Conservation (phyloP, 306 rosid species). For the Vigna nakashimae region DNA sequence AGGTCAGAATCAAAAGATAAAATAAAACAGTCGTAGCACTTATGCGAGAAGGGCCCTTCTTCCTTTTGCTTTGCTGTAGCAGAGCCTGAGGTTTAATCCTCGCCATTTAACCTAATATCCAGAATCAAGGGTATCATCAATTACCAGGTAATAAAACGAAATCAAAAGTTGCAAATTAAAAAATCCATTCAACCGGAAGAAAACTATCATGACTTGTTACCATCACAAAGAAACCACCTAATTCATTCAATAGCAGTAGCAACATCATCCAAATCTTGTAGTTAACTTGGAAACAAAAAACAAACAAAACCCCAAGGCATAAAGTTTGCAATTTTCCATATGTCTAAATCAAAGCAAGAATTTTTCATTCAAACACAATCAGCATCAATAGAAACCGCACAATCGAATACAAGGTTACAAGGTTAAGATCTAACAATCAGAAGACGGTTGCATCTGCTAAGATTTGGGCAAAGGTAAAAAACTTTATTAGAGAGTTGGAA, state of each 20-base stretch:
- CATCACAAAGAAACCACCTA: slow-evolving; percentile 31
- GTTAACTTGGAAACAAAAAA: slow-evolving; percentile 21
- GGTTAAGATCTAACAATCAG: slow-evolving; percentile 45
- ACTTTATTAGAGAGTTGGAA: not conserved
- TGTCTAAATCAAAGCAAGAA: not conserved
- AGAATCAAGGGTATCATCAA: slow-evolving; percentile 26
- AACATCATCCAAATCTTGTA: slow-evolving; percentile 19
- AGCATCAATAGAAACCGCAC: slow-evolving; percentile 21
- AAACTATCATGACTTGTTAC: slow-evolving; percentile 2
- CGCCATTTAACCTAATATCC: slow-evolving; percentile 57
- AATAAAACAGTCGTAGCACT: slow-evolving; percentile 52
- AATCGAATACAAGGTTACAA: slow-evolving; percentile 30
- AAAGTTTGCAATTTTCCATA: slow-evolving; percentile 36
- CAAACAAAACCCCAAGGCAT: slow-evolving; percentile 22
- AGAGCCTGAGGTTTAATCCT: slow-evolving; percentile 80
- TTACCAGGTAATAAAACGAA: slow-evolving; percentile 38
- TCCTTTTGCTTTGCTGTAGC: slow-evolving; percentile 82
- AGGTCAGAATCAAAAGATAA: slow-evolving; percentile 55
- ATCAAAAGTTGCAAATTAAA: slow-evolving; percentile 14
- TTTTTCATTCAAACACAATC: not conserved
- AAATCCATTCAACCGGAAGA: slow-evolving; percentile 5
- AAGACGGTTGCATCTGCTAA: slow-evolving; percentile 34
- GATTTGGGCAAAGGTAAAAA: slow-evolving; percentile 32
- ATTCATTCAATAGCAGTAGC: slow-evolving; percentile 23
- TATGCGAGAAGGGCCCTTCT: slow-evolving; percentile 72